phyloP scores from a whole-genome alignment of 2,329 filamentous ascomycete genomes.

The Neoascochyta sp. region DNA sequence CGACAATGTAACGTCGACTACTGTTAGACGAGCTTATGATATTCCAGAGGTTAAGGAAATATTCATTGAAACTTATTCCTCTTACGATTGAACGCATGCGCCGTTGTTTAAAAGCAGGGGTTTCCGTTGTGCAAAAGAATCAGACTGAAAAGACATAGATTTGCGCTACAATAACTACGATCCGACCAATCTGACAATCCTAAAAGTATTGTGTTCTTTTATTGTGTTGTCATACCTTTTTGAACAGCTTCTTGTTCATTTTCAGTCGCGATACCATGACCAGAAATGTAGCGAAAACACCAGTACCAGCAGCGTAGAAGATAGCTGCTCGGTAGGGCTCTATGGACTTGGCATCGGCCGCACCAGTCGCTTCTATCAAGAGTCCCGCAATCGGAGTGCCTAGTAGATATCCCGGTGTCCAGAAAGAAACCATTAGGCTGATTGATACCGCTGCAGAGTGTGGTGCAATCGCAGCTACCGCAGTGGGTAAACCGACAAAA shows the following conservation, averaged over 20 bases:
- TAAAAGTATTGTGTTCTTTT: no score
- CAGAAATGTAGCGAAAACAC: constrained; percentile 17
- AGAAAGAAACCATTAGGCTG: constrained; percentile 27
- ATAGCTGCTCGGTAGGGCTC: constrained; percentile 28
- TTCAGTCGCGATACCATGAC: constrained; percentile 21
- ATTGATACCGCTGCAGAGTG: constrained; percentile 27
- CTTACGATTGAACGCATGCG: no score
- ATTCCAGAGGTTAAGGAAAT: no score
- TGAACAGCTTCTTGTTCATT: constrained; percentile 16
- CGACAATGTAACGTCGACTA: no score
- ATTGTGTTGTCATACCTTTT: constrained; percentile 19
- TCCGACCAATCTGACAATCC: no score
- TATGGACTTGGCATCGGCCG: constrained; percentile 8
- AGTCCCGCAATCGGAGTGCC: constrained; percentile 28
- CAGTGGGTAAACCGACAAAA: constrained; percentile 29
- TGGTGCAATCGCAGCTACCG: constrained; percentile 26
- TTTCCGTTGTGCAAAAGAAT: no score
- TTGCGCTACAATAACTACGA: no score
- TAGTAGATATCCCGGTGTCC: constrained; percentile 26
- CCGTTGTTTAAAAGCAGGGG: no score
- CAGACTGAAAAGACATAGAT: not conserved
- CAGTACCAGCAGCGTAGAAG: constrained; percentile 28
- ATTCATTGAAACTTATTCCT: no score
- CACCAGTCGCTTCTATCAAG: constrained; percentile 23
- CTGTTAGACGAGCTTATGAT: no score